Base-by-base conservation (phyloP, 495 filamentous ascomycete species). In the Niebla homalea region DNA sequence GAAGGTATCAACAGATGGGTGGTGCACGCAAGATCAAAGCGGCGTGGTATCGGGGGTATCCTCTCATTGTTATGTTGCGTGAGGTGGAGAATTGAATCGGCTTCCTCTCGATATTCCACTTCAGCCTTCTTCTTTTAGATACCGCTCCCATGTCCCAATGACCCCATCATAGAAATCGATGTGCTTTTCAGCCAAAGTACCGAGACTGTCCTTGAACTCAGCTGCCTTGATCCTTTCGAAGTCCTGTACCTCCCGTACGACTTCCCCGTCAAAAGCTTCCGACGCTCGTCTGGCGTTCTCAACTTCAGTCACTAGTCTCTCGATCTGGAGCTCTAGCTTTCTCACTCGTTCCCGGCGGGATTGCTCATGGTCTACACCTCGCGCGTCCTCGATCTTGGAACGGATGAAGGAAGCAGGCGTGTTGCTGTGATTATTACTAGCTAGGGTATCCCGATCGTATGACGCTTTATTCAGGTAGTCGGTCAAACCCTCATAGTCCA, bases 321-420 rank as follows among this genome's bases (percentile, higher is more conserved):
- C 85, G 55, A 97, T 95, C 51, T 83, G 80, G 29, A 96, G 72
- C 67, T 97, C 92, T 5, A 96, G 73, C 68, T 90, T 94, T 15
- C 92, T 77, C 35, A 88, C 73, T 20, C 89, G 77, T 54, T 98
- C 89, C 4, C 87, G 78, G 1, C 88, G 83, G 14, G 80, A 78
- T 60, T 90, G 86, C 64, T 97, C 92, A 62, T 98, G 92, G 64
- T 98, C 92, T 5, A 98, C 89, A 12, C 92, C 93, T 14, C 92
- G 80, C 60, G 95, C 88, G 62, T 98, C 92, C 62, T 98, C 92
- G 66, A 98, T 84, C 67, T 97, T 98, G 51, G 79, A 81, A 32
- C 89, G 84, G 53, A 98, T 78, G 70, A 95, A 97, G n/a, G 85
- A 85, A 16, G 85, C 82, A 0, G 90, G 83, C 11, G 76, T 79